These are phyloP conservation scores for Rhodomyrtus tomentosa DNA, from an alignment of 345 rosid species.

Conservation along the genomic window DNA sequence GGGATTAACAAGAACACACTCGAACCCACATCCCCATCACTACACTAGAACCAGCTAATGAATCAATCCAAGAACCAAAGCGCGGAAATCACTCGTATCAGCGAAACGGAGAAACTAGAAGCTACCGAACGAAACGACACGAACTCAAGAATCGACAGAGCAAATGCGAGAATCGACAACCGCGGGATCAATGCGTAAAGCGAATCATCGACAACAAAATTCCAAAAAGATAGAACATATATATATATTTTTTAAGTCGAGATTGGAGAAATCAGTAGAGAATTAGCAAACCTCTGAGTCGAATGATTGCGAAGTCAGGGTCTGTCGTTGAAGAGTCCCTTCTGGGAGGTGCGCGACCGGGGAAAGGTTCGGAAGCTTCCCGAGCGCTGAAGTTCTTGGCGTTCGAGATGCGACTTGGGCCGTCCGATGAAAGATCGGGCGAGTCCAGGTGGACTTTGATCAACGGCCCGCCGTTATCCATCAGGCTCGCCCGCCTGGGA, in stretches of 20 bases:
- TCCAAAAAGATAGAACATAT: not conserved
- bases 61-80: not conserved
- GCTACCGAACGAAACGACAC: not conserved
- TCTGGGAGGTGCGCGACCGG: not conserved
- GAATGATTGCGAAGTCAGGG: not conserved
- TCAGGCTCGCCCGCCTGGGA: not conserved
- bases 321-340: not conserved
- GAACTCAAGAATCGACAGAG: not conserved
- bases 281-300: not conserved
- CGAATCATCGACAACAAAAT: not conserved
- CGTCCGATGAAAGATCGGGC: not conserved
- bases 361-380: not conserved
- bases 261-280: not conserved
- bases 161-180: not conserved
- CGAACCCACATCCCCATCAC: not conserved
- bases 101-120: not conserved
- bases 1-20: not conserved
- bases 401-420: not conserved
- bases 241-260: too few species aligned
- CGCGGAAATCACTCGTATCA: not conserved
- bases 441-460: not conserved
- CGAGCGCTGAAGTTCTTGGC: not conserved
- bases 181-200: not conserved
- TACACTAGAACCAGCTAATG: not conserved
- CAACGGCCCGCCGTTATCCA: not conserved